Evolutionary conservation across 208 protist species (phyloP).

Genomic region (Trypanosoma cruzi): DNA sequence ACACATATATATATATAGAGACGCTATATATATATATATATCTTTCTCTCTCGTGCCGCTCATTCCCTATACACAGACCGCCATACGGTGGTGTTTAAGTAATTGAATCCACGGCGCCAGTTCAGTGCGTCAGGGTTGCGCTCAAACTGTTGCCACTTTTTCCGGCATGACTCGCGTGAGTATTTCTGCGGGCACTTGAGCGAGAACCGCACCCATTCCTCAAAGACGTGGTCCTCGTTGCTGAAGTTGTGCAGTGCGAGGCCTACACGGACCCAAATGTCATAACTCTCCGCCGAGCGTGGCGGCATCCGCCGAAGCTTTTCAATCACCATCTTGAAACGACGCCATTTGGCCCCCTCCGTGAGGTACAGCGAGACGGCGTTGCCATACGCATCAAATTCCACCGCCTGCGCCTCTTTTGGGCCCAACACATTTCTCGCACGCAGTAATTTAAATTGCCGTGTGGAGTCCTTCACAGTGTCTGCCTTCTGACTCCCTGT

Average conservation of each 20-base stretch:
- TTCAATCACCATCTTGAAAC: constrained; percentile 57
- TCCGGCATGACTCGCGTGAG: constrained; percentile 68
- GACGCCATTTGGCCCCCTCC: constrained; percentile 73
- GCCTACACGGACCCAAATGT: constrained; percentile 82
- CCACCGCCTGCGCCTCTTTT: constrained; percentile 41
- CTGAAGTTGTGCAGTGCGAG: constrained; percentile 89
- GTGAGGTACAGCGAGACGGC: constrained; percentile 67
- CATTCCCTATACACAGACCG: constrained; percentile 22
- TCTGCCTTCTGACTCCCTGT: constrained; percentile 16
- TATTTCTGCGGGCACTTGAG: constrained; percentile 80
- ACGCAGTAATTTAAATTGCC: constrained; percentile 59
- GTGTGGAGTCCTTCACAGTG: constrained; percentile 13
- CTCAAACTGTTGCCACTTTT: constrained; percentile 87
- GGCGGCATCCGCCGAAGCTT: constrained; percentile 63
- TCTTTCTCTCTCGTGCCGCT: not conserved
- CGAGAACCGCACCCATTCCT: constrained; percentile 88
- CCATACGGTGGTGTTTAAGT: constrained; percentile 81
- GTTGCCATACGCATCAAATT: constrained; percentile 88
- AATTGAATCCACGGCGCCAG: constrained; percentile 86
- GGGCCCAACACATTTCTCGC: constrained; percentile 53
- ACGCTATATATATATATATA: too few species aligned
- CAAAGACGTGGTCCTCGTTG: constrained; percentile 86
- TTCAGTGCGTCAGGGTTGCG: constrained; percentile 84
- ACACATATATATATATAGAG: too few species aligned
- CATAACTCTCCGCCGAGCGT: constrained; percentile 64